Conservation (phyloP, 768 basidiomycete genomes). For the Stropharia rugosoannulata region DNA sequence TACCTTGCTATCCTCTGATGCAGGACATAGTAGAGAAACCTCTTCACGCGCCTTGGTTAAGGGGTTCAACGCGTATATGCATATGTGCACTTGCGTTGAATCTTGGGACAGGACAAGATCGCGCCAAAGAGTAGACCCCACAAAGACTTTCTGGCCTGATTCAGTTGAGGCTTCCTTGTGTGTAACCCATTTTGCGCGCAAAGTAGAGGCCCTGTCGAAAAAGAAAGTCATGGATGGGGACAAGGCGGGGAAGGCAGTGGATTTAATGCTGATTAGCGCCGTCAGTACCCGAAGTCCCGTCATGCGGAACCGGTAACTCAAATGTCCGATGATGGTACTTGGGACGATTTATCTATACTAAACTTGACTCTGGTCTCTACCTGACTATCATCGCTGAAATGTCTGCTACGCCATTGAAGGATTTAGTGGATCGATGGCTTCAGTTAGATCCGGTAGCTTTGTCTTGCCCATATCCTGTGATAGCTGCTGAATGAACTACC, state of each 20-base stretch:
- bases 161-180: background rate
- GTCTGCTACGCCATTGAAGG: slow-evolving; percentile 13
- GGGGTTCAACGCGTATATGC: slow-evolving; percentile 9
- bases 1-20: slow-evolving; percentile 37
- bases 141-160: slow-evolving; percentile 2
- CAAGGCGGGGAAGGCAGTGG: background rate
- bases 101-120: slow-evolving; percentile 3
- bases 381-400: slow-evolving; percentile 1
- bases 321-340: no score
- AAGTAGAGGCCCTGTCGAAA: slow-evolving; percentile 18
- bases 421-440: slow-evolving; percentile 39
- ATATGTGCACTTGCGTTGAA: slow-evolving; percentile 9
- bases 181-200: slow-evolving; percentile 12
- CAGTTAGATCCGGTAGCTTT: slow-evolving; percentile 32
- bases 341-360: background rate
- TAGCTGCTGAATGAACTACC: background rate
- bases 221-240: slow-evolving; percentile 25
- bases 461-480: background rate
- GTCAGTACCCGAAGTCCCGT: slow-evolving; percentile 2
- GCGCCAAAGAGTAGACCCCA: slow-evolving; percentile 16
- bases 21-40: slow-evolving; percentile 30
- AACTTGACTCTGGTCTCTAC: background rate
- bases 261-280: background rate
- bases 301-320: no score
- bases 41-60: background rate